phyloP scores from a whole-genome alignment of 2,329 filamentous ascomycete genomes.

The Parascedosporium putredinis region DNA sequence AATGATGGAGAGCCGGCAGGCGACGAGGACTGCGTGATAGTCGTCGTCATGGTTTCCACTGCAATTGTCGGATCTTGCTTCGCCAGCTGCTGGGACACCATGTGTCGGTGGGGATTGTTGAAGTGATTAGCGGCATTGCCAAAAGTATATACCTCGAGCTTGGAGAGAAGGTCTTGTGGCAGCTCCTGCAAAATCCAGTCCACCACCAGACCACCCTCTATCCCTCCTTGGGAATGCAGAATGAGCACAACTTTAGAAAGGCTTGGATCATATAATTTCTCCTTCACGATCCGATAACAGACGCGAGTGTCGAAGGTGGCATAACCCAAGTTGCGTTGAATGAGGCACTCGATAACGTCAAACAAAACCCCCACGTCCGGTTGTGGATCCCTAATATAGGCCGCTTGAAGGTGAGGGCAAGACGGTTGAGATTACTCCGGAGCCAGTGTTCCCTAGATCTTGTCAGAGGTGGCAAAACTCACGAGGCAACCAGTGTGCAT shows the following conservation, averaged over 20 bases:
- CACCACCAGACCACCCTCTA: constrained; percentile 61
- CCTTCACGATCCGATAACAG: constrained; percentile 52
- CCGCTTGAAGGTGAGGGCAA: constrained; percentile 62
- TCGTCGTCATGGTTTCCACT: constrained; percentile 21
- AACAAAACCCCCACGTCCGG: constrained; percentile 63
- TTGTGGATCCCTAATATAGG: constrained; percentile 67
- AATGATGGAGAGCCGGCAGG: not conserved
- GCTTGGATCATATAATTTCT: constrained; percentile 48
- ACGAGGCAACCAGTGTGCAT: too few relatives aligned
- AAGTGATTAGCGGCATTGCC: constrained; percentile 73
- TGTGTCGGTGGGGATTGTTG: constrained; percentile 58
- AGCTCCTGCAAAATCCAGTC: constrained; percentile 70
- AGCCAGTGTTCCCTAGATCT: constrained; percentile 52
- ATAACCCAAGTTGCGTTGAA: constrained; percentile 66
- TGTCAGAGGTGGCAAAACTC: too few relatives aligned
- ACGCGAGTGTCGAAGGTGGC: constrained; percentile 56
- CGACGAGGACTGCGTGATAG: constrained; percentile 18
- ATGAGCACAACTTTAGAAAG: constrained; percentile 64
- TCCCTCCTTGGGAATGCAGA: constrained; percentile 67
- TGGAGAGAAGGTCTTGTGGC: constrained; percentile 51
- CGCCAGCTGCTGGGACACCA: constrained; percentile 27
- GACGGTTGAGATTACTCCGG: constrained; percentile 57
- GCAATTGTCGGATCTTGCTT: constrained; percentile 19
- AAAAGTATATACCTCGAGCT: constrained; percentile 71
- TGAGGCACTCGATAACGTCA: constrained; percentile 65